These are phyloP conservation scores for Solanum medicagineum DNA, from an alignment of 257 asterid genomes.

Conservation along the genomic window DNA sequence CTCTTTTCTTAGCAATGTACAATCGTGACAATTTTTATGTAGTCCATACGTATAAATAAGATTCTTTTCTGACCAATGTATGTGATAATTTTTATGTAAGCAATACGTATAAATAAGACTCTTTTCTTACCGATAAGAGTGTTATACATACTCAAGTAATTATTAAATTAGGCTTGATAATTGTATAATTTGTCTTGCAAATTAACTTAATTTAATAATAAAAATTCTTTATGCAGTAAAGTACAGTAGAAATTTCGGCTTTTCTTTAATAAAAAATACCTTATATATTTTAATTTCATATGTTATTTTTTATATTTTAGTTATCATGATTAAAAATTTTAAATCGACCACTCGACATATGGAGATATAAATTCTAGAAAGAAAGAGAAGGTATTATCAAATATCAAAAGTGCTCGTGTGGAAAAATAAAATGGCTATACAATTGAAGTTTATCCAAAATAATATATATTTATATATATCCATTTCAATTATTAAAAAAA, in stretches of 20 bases:
- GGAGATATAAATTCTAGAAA: background rate
- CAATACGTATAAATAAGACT: too few species aligned
- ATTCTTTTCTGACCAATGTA: too few species aligned
- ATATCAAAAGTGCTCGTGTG: background rate
- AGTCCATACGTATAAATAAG: too few species aligned
- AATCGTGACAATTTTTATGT: too few species aligned
- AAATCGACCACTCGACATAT: rapidly evolving
- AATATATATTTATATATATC: background rate
- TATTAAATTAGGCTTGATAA: background rate
- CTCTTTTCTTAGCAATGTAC: too few species aligned
- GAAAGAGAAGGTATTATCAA: background rate
- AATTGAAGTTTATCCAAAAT: background rate
- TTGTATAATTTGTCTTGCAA: background rate
- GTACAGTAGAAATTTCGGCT: too few species aligned
- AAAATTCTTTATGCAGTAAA: too few species aligned
- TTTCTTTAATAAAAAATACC: too few species aligned
- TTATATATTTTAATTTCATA: too few species aligned
- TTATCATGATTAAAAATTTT: too few species aligned
- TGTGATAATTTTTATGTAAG: too few species aligned
- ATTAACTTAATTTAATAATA: background rate
- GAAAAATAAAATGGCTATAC: background rate
- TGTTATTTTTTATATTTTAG: too few species aligned
- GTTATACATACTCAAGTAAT: background rate
- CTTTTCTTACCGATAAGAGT: background rate
- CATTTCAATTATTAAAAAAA: background rate